Base-by-base conservation (phyloP, 2,329 filamentous ascomycete species). In the Trichoderma hamatum region DNA sequence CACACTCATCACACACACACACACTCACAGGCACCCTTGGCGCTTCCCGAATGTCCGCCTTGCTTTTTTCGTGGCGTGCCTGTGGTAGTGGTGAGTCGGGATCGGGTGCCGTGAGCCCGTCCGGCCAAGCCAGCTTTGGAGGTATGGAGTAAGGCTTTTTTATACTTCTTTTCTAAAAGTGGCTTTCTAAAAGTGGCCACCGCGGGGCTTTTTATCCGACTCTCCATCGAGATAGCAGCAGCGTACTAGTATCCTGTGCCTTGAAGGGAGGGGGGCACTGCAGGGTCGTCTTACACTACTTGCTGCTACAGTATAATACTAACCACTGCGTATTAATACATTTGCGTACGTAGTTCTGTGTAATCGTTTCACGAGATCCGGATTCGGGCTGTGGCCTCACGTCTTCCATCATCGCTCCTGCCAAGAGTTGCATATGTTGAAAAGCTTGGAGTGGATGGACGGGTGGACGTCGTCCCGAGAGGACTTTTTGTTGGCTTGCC, bases 401-500 rank as follows among this genome's bases (percentile, higher is more conserved):
- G 3, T 49, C 43, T 49, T 49, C 36, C 28, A 11, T 13, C 43
- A 32, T 46, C 52, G 19, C 30, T 5, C n/a, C 24, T 32, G 19
- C 32, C 52, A 19, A 19, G 16, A 43, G 24, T 32, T 28, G 14
- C n/a, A 24, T 21, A 2, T 28, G 24, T 32, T 63, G 60, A 24
- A 36, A 56, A 43, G 9, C 3, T 43, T 32, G 52, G 26, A 56
- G 26, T 26, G 61, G 43, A n/a, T 16, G 46, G 34, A 56, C 52
- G 63, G 63, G 30, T 21, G 52, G 63, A n/a, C 52, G n/a, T 34
- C 21, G 52, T 56, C 32, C 63, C 63, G 63, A 32, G 26, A 49
- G 32, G 21, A 26, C 28, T 56, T 61, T 49, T 70, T 71, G 61
- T 67, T 54, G 55, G 52, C 63, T 58, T 49, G 51, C 26, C 36